Base-by-base conservation (phyloP, 2,329 filamentous ascomycete genomes). In the Cyclaneusma minus region DNA sequence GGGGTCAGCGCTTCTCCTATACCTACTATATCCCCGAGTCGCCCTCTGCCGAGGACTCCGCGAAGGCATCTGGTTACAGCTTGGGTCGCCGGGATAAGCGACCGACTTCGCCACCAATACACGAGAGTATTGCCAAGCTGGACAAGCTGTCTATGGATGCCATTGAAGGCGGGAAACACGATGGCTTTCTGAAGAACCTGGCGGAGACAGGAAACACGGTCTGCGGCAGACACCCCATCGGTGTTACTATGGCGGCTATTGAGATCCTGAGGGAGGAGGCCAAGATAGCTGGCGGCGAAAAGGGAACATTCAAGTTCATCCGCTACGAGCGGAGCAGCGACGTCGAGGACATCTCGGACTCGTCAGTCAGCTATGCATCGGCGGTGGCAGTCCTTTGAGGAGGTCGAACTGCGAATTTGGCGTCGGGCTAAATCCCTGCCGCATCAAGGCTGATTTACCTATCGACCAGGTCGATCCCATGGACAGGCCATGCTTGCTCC, bases 281-380 rank as follows among this genome's bases (percentile, higher is more conserved):
- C 4, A 62, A 56, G 38, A 53, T 35, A 18, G 25, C 31, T 31
- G 29, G 40, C 28, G 45, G 49, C 32, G 25, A 35, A 42, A 41
- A 37, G 25, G 45, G 44, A 6, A 41, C 31, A 25, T 49, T 95
- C 51, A 70, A 65, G 40, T 83, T 95, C 42, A 63, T 93, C 29
- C 63, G 78, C 42, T 98, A 98, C 50, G 75, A 93, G 46, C 68
- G 85, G 32, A 98, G 87, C 52, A 74, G 70, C 32, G 56, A 91
- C 49, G 78, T 79, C 3, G 60, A 66, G 37, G 60, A 61, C 16
- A 58, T 75, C 1, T 50, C 47, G 10, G 82, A 93, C 36, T 89
- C 74, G 38, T 94, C 85, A 40, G 89, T 98, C 27, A 94, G 85
- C 54, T 98, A 98, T 51, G 84, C 81, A 3, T 87, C 85, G 47